phyloP scores from a whole-genome alignment of 768 basidiomycete species.

The Leucocoprinus sp. region DNA sequence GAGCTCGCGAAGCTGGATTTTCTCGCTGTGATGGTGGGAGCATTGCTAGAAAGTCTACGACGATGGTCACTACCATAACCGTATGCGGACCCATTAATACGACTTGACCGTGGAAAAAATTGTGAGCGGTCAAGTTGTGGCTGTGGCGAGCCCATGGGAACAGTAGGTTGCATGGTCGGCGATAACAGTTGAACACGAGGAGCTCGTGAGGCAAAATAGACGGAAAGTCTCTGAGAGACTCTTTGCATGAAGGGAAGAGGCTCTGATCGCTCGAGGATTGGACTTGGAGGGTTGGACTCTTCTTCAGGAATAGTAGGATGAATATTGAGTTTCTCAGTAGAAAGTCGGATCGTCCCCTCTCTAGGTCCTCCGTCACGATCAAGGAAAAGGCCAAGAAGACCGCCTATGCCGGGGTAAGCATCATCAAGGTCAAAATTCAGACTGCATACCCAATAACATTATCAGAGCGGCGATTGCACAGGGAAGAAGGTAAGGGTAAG shows the following conservation, averaged over 20 bases:
- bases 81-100: conserved; percentile 71
- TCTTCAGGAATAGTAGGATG: conserved; percentile 62
- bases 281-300: conserved; percentile 37
- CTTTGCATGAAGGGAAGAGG: conserved; percentile 33
- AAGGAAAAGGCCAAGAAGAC: conserved; percentile 81
- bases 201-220: conserved; percentile 48
- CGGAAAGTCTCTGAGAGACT: conserved; percentile 48
- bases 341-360: conserved; percentile 76
- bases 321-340: conserved; percentile 58
- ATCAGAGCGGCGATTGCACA: conserved; percentile 71
- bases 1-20: conserved; percentile 51
- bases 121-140: conserved; percentile 36
- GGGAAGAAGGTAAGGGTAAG: conserved; percentile 88
- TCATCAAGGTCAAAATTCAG: not conserved
- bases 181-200: conserved; percentile 29
- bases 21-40: conserved; percentile 32
- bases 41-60: conserved; percentile 44
- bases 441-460: conserved; percentile 54
- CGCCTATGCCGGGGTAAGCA: conserved; percentile 40
- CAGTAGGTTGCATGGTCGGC: conserved; percentile 30
- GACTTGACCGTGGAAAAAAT: conserved; percentile 48
- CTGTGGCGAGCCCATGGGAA: conserved; percentile 36
- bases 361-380: conserved; percentile 86
- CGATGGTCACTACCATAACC: conserved; percentile 59
- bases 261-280: conserved; percentile 37